Conservation (phyloP, 2,329 filamentous ascomycete species). For the Venturia aucupariae region DNA sequence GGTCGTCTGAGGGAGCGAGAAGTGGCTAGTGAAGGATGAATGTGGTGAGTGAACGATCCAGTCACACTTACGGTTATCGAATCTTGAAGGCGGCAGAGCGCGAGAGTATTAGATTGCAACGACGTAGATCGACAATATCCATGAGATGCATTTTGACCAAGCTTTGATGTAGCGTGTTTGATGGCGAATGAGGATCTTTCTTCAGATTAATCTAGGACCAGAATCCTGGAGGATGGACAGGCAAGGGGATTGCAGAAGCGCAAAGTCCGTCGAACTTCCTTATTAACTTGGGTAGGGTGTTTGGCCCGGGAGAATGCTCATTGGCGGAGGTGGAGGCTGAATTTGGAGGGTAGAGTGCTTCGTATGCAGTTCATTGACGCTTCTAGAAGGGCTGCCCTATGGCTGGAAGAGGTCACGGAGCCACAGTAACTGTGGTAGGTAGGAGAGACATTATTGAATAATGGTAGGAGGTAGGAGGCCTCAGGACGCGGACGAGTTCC, state of each 20-base stretch:
- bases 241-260: background rate
- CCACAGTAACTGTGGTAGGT: too few species aligned
- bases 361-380: background rate
- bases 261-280: background rate
- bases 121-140: slow-evolving; percentile 3
- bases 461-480: too few species aligned
- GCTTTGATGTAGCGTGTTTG: slow-evolving; percentile 3
- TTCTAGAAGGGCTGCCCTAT: background rate
- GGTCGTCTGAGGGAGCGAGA: background rate
- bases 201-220: background rate
- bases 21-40: background rate
- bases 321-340: background rate
- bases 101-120: background rate
- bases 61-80: background rate
- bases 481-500: background rate
- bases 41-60: background rate
- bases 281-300: background rate
- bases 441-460: too few species aligned
- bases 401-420: background rate
- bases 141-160: background rate
- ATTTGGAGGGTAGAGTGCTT: background rate
- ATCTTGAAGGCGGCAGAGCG: slow-evolving; percentile 3
- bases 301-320: background rate
- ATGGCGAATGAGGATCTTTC: background rate
- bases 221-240: background rate